Conservation (phyloP, 148 eudicot species). For the Heliosperma pusillum region DNA sequence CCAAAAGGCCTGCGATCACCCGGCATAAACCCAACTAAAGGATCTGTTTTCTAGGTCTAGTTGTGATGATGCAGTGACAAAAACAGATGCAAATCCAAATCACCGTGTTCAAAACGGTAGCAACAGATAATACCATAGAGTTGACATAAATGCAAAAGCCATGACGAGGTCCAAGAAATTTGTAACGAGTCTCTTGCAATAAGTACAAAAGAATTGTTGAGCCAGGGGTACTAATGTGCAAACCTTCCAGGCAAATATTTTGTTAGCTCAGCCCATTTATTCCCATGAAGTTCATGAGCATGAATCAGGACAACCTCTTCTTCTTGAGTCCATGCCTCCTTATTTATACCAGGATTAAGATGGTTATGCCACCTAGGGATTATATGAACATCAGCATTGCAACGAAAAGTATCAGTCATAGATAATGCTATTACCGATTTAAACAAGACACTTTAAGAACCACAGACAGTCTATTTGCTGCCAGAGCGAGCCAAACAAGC, state of each 20-base stretch:
- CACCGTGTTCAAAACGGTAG: neutral
- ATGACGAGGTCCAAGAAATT: neutral
- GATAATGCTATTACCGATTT: neutral
- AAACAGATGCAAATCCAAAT: neutral
- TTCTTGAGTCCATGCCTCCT: conserved; percentile 97
- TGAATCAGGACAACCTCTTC: conserved; percentile 79
- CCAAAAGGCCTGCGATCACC: too few relatives aligned
- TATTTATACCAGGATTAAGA: conserved; percentile 91
- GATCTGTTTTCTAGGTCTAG: too few relatives aligned
- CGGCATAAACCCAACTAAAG: too few relatives aligned
- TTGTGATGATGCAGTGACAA: neutral
- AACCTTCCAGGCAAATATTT: conserved; percentile 93
- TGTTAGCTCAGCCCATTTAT: conserved; percentile 96
- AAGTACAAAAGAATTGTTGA: neutral
- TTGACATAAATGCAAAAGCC: neutral
- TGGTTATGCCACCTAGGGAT: conserved; percentile 93
- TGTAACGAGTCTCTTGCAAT: neutral
- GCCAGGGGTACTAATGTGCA: neutral
- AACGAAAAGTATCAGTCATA: conserved; percentile 18
- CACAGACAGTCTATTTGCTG: neutral
- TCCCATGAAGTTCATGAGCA: conserved; percentile 87
- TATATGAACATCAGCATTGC: conserved; percentile 13
- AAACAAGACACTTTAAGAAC: neutral
- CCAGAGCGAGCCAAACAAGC: neutral
- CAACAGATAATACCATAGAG: neutral